Percentiles rank a stretch among this genome's conserved stretches.
phyloP scores from a whole-genome alignment of 2,329 filamentous ascomycete species.

The Botryotinia calthae region DNA sequence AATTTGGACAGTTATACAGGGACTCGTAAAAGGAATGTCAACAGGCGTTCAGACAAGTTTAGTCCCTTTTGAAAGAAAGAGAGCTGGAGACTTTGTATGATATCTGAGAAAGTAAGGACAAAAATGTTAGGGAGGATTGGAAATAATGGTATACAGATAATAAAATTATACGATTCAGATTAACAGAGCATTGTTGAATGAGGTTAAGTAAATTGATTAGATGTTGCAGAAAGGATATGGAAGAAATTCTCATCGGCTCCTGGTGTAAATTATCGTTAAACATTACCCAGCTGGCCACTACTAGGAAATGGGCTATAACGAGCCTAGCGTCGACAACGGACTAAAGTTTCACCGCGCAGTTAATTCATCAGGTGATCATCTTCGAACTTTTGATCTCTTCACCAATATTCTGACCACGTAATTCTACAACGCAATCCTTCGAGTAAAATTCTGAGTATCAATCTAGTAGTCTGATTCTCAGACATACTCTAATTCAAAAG shows the following conservation, averaged over 20 bases:
- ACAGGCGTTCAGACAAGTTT: not conserved
- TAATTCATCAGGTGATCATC: not conserved
- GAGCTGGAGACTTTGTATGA: not conserved
- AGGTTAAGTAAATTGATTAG: not conserved
- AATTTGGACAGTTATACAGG: rapidly evolving
- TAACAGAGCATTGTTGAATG: not conserved
- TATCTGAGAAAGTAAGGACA: not conserved
- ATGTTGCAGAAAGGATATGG: not conserved
- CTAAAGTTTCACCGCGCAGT: not conserved
- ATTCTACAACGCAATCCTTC: not conserved
- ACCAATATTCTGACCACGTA: not conserved
- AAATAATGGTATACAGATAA: not conserved
- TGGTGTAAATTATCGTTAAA: not conserved
- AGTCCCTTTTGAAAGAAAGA: not conserved
- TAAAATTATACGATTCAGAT: not conserved
- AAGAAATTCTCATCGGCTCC: not conserved
- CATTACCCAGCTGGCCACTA: too few species aligned
- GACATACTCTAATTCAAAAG: constrained; percentile 32
- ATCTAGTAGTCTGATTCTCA: constrained; percentile 40
- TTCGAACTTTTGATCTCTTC: not conserved
- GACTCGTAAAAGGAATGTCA: not conserved
- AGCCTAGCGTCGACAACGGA: not conserved
- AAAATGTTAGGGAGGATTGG: not conserved
- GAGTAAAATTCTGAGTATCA: too few species aligned
- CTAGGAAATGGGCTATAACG: not conserved